Percentiles rank a stretch among this genome's conserved stretches.
Conservation (phyloP, 768 basidiomycete genomes). For the Psilocybe azurescens region DNA sequence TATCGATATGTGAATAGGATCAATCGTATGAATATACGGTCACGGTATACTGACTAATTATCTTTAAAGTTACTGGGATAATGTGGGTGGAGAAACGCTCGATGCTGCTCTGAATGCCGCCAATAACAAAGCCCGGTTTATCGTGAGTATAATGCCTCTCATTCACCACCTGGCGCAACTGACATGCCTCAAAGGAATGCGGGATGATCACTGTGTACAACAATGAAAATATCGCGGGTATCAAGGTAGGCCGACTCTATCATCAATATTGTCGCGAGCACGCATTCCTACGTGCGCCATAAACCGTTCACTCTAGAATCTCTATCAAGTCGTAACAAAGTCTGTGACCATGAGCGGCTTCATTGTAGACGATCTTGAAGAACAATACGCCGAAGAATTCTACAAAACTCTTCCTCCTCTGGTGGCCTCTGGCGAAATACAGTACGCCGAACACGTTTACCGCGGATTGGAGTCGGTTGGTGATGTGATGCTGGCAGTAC, state of each 20-base stretch:
- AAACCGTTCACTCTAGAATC: conserved; percentile 33
- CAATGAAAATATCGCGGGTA: too few relatives aligned
- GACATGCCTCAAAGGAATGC: conserved; percentile 35
- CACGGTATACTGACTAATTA: neutral
- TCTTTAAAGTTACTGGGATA: conserved; percentile 43
- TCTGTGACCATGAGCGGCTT: conserved; percentile 45
- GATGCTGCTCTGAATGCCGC: conserved; percentile 59
- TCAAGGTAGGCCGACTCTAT: neutral
- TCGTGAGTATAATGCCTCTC: conserved; percentile 38
- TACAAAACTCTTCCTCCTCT: conserved; percentile 42
- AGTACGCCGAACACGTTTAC: conserved; percentile 49
- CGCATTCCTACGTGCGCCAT: too few relatives aligned
- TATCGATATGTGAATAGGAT: conserved; percentile 42
- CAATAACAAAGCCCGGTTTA: conserved; percentile 49
- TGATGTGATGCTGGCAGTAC: conserved; percentile 37
- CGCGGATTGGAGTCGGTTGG: conserved; percentile 47
- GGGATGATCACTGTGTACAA: conserved; percentile 46
- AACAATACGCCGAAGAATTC: conserved; percentile 47
- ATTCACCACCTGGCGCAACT: neutral
- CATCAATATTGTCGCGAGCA: too few relatives aligned
- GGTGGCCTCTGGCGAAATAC: conserved; percentile 51
- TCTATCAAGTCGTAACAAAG: conserved; percentile 43
- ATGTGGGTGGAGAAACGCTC: conserved; percentile 64
- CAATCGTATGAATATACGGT: too few relatives aligned
- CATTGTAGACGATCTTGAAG: conserved; percentile 33